These are phyloP conservation scores for Pinus tabuliformis DNA, from an alignment of 75 land plant genomes.

Conservation along the genomic window DNA sequence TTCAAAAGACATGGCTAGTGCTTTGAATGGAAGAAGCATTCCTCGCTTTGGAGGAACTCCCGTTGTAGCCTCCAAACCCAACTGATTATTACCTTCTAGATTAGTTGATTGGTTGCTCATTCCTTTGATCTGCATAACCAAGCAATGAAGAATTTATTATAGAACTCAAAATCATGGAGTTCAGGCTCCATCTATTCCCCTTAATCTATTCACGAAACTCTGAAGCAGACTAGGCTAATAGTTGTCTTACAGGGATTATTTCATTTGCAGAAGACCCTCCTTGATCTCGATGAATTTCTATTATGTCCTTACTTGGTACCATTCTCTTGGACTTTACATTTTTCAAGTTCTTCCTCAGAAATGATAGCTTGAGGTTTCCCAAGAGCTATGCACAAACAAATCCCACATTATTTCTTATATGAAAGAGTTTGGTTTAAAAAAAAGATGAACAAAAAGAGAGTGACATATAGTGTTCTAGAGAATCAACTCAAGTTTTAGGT, in stretches of 20 bases:
- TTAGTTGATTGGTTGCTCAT: constrained; percentile 23
- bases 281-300: not conserved
- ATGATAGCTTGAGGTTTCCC: no score
- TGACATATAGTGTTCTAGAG: no score
- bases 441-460: no score
- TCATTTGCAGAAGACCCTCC: not conserved
- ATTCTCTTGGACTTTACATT: constrained; percentile 5
- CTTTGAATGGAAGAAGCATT: constrained; percentile 77
- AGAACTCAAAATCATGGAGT: not conserved
- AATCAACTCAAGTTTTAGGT: no score
- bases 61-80: constrained; percentile 15
- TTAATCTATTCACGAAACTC: not conserved
- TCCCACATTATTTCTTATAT: no score
- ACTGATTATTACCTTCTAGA: not conserved
- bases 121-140: not conserved
- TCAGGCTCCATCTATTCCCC: not conserved
- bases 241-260: no score
- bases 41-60: constrained; percentile 61
- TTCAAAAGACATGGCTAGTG: constrained; percentile 79
- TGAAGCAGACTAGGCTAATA: not conserved
- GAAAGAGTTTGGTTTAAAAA: no score
- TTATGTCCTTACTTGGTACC: constrained; percentile 9
- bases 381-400: no score
- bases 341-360: no score
- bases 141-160: not conserved